Evolutionary conservation across 768 basidiomycete genomes (phyloP).

Genomic region (Amylocystis lapponica): DNA sequence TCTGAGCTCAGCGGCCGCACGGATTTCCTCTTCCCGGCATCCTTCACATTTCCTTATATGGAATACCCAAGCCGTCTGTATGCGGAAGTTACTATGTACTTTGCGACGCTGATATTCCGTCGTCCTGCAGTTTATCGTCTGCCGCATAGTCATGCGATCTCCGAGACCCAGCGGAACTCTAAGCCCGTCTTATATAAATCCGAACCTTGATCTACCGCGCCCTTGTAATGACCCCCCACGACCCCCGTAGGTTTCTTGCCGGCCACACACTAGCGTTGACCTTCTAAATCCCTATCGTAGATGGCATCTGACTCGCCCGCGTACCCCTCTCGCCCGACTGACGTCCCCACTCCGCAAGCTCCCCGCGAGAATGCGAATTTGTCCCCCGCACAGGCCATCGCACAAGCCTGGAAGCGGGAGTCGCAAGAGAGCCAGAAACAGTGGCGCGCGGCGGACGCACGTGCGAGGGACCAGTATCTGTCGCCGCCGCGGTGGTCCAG

Average conservation of each 20-base stretch:
- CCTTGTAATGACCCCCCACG: slow-evolving; percentile 24
- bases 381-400: slow-evolving; percentile 59
- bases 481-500: slow-evolving; percentile 27
- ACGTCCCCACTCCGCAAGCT: slow-evolving; percentile 12
- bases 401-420: slow-evolving; percentile 62
- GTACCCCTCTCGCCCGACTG: slow-evolving; percentile 17
- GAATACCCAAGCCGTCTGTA: slow-evolving; percentile 14
- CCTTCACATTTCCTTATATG: slow-evolving; percentile 24
- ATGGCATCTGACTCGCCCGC: slow-evolving; percentile 26
- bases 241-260: slow-evolving; percentile 21
- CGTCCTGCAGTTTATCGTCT: slow-evolving; percentile 12
- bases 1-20: no score
- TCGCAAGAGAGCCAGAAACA: slow-evolving; percentile 51
- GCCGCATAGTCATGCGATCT: slow-evolving; percentile 18
- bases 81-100: slow-evolving; percentile 25
- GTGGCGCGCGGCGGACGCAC: slow-evolving; percentile 55
- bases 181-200: slow-evolving; percentile 24
- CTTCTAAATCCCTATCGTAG: slow-evolving; percentile 13
- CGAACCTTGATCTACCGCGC: slow-evolving; percentile 20
- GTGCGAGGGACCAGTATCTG: slow-evolving; percentile 39
- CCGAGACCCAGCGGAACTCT: slow-evolving; percentile 16
- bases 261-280: not conserved
- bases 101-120: slow-evolving; percentile 15
- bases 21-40: no score
- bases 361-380: slow-evolving; percentile 25